phyloP scores from a whole-genome alignment of 805 yeast species.

The Kurtzmaniella cleridarum region DNA sequence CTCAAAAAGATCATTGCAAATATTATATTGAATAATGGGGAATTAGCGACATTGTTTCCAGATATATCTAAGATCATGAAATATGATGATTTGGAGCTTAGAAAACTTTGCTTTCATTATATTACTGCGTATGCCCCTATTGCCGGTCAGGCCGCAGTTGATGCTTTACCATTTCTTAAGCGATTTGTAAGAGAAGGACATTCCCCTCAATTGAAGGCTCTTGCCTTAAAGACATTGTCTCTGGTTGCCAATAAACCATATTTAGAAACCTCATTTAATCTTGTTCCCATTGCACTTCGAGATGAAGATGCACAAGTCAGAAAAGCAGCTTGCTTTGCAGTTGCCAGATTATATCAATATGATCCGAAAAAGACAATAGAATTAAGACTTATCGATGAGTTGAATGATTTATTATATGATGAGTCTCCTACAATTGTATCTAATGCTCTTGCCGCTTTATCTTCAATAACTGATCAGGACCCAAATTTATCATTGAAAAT shows the following conservation, averaged over 20 bases:
- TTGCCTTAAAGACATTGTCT: constrained; percentile 62
- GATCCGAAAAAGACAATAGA: constrained; percentile 43
- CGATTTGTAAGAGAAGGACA: constrained; percentile 43
- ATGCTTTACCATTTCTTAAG: constrained; percentile 50
- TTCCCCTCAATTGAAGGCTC: constrained; percentile 46
- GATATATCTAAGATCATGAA: constrained; percentile 55
- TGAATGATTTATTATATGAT: constrained; percentile 55
- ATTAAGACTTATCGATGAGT: constrained; percentile 38
- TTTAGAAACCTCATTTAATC: constrained; percentile 38
- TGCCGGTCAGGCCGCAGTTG: constrained; percentile 49
- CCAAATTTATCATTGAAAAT: constrained; percentile 47
- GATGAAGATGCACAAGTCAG: constrained; percentile 58
- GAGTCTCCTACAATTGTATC: constrained; percentile 57
- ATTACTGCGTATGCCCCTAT: constrained; percentile 54
- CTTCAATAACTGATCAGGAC: constrained; percentile 56
- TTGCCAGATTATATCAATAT: constrained; percentile 60
- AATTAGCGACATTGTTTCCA: constrained; percentile 60
- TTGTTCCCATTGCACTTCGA: constrained; percentile 27
- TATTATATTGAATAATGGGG: constrained; percentile 75
- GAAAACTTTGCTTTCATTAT: constrained; percentile 66
- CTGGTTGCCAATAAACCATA: constrained; percentile 53
- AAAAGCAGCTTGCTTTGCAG: constrained; percentile 63
- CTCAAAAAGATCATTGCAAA: constrained; percentile 77
- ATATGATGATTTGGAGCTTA: constrained; percentile 58
- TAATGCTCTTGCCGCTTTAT: constrained; percentile 64